A percentile compares a stretch with the other conserved stretches of the same genome.
Evolutionary conservation across 2,329 filamentous ascomycete genomes (phyloP).

Genomic region (Hypoxylon sp.): DNA sequence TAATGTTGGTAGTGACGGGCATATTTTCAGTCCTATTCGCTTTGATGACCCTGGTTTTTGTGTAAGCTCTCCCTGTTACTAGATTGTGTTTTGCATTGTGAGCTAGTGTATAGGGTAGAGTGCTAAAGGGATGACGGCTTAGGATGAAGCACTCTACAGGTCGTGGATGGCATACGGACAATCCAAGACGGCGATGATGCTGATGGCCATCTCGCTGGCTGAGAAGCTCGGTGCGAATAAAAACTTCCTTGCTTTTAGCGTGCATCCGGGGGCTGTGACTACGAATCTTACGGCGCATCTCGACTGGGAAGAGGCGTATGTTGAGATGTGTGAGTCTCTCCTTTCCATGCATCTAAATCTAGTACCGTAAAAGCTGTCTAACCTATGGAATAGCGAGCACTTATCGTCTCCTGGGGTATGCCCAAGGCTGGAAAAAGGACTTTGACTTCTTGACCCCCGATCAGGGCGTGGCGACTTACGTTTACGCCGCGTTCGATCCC

Average conservation of each 20-base stretch:
- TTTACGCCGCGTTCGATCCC: constrained; percentile 55
- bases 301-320: background rate
- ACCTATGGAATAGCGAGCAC: background rate
- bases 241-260: constrained; percentile 1
- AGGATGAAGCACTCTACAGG: constrained; percentile 47
- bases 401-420: background rate
- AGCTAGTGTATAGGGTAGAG: background rate
- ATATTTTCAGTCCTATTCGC: constrained; percentile 59
- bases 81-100: background rate
- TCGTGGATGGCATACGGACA: constrained; percentile 58
- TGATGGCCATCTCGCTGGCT: constrained; percentile 41
- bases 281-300: background rate
- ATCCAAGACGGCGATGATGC: constrained; percentile 58
- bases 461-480: constrained; percentile 52
- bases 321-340: background rate
- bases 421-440: constrained; percentile 46
- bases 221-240: constrained; percentile 37
- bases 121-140: background rate
- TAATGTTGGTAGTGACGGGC: constrained; percentile 61
- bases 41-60: constrained; percentile 47
- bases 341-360: background rate
- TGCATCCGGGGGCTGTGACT: background rate
- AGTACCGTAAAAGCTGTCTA: background rate
- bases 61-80: background rate
- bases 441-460: constrained; percentile 49